These are phyloP conservation scores for Solanum sejunctum DNA, from an alignment of 257 asterid species.

Conservation along the genomic window DNA sequence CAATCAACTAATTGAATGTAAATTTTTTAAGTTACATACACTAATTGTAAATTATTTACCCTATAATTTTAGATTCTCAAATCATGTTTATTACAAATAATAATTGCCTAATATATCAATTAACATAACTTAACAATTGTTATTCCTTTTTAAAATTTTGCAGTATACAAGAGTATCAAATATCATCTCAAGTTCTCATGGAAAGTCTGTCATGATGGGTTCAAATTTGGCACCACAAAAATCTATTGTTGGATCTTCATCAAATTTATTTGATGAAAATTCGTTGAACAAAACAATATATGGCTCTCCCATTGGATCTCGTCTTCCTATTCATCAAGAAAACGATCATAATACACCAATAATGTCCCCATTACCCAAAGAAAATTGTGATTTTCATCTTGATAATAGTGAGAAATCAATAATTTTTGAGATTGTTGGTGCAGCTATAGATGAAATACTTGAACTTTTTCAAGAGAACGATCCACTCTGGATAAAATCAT, in stretches of 20 bases:
- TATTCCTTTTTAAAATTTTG: neutral
- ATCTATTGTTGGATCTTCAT: neutral
- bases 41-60: neutral
- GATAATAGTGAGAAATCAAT: slow-evolving; percentile 20
- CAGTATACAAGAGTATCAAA: slow-evolving; percentile 26
- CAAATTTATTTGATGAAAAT: neutral
- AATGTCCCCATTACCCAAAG: neutral
- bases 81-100: neutral
- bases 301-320: slow-evolving; percentile 1
- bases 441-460: slow-evolving; percentile 45
- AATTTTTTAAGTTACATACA: neutral
- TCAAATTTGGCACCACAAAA: neutral
- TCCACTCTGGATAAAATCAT: slow-evolving; percentile 45
- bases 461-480: slow-evolving; percentile 43
- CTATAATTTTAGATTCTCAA: neutral
- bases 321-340: neutral
- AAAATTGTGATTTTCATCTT: neutral
- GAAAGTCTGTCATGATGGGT: slow-evolving; percentile 3
- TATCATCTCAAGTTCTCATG: slow-evolving; percentile 17
- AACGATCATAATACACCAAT: neutral
- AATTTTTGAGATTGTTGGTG: slow-evolving; percentile 17
- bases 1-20: neutral
- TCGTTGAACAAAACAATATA: slow-evolving; percentile 8
- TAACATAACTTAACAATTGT: neutral
- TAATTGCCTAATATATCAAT: neutral